phyloP scores from a whole-genome alignment of 495 filamentous ascomycete species.

The Lophium mytilinum region DNA sequence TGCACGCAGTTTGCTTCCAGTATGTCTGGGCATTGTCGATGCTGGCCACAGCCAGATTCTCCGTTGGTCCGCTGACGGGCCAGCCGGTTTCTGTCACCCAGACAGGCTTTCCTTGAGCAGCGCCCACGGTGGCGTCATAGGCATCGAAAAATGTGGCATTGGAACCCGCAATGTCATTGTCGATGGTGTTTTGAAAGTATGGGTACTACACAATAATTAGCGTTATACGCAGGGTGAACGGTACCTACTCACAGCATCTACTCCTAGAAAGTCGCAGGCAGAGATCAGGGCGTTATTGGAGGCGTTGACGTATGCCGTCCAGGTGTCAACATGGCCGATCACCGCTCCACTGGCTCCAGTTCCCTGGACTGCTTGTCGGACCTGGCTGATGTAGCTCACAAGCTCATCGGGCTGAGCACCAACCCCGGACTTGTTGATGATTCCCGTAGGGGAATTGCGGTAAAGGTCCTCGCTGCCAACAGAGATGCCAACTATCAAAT shows the following conservation, averaged over 20 bases:
- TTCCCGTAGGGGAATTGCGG: constrained; percentile 55
- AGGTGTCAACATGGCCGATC: constrained; percentile 87
- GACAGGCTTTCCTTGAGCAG: constrained; percentile 32
- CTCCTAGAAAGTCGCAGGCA: constrained; percentile 30
- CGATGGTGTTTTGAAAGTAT: constrained; percentile 13
- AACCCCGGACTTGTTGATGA: constrained; percentile 43
- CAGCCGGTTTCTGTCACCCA: constrained; percentile 12
- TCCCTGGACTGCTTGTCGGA: constrained; percentile 48
- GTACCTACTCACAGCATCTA: not conserved
- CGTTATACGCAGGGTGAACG: no score
- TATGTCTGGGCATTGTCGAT: constrained; percentile 1
- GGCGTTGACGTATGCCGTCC: constrained; percentile 73
- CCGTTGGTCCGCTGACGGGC: not conserved
- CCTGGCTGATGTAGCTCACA: constrained; percentile 55
- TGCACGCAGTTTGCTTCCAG: not conserved
- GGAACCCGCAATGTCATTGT: constrained; percentile 39
- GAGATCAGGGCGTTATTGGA: constrained; percentile 60
- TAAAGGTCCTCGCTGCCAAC: constrained; percentile 86
- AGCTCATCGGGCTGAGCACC: constrained; percentile 52
- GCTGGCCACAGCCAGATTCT: not conserved
- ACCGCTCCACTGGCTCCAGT: constrained; percentile 46
- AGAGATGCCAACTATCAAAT: constrained; percentile 70
- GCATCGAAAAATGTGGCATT: constrained; percentile 41
- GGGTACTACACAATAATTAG: not conserved
- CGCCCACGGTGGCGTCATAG: constrained; percentile 45